Evolutionary conservation across 2,329 filamentous ascomycete species (phyloP).

Genomic region (Diaporthe caulivora): DNA sequence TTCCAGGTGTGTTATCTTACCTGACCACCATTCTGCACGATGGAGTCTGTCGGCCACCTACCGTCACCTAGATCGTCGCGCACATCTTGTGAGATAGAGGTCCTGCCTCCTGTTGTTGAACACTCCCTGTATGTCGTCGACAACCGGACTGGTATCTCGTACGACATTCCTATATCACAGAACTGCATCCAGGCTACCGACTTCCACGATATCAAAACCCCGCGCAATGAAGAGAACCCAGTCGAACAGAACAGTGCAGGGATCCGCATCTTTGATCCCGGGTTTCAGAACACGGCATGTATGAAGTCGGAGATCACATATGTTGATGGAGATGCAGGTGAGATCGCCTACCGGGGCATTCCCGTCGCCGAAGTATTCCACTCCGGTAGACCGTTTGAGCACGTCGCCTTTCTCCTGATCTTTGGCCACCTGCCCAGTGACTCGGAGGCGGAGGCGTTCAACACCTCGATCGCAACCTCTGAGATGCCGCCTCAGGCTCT

Average conservation of each 20-base stretch:
- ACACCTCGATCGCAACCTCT: constrained; percentile 8
- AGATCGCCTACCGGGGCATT: constrained; percentile 4
- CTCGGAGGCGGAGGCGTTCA: not conserved
- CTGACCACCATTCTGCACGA: not conserved
- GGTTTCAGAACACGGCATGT: constrained; percentile 12
- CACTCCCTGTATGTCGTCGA: not conserved
- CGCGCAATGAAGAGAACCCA: not conserved
- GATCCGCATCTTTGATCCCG: constrained; percentile 9
- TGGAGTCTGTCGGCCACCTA: not conserved
- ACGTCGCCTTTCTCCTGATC: constrained; percentile 12
- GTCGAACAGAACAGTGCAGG: constrained; percentile 12
- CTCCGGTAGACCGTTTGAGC: constrained; percentile 10
- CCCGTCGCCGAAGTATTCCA: not conserved
- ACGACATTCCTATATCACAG: not conserved
- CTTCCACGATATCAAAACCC: constrained; percentile 1
- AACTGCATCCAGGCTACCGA: constrained; percentile 7
- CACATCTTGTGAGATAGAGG: not conserved
- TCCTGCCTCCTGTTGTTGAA: not conserved
- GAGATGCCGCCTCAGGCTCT: not conserved
- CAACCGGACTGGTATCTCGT: not conserved
- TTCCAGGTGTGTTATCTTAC: too few species aligned
- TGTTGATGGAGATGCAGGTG: constrained; percentile 8
- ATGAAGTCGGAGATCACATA: constrained; percentile 6
- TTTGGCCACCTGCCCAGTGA: constrained; percentile 2
- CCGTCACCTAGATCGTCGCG: not conserved